Percentiles rank a stretch among this genome's conserved stretches.
Evolutionary conservation across 495 filamentous ascomycete species (phyloP).

Genomic region (Penicillium flavigenum): DNA sequence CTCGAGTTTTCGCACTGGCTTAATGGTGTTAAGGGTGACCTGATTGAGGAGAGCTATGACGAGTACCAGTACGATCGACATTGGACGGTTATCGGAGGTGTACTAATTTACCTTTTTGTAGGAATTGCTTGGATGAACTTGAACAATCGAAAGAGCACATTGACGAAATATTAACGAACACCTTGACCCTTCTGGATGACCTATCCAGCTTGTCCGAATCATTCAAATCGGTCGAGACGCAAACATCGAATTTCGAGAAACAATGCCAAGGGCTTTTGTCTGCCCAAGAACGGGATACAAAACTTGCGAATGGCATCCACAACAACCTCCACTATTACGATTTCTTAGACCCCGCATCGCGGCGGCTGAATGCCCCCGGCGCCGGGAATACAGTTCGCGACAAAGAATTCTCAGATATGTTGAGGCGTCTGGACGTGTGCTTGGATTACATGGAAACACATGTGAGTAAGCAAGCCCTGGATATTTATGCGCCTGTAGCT

Average conservation of each 20-base stretch:
- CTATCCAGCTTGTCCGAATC: constrained; percentile 75
- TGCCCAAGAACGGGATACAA: constrained; percentile 73
- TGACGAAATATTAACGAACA: constrained; percentile 72
- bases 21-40: constrained; percentile 57
- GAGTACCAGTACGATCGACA: constrained; percentile 69
- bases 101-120: constrained; percentile 29
- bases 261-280: constrained; percentile 83
- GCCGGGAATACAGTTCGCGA: constrained; percentile 78
- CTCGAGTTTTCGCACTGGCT: constrained; percentile 64
- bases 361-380: constrained; percentile 86
- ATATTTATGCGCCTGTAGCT: constrained; percentile 1
- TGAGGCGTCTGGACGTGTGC: constrained; percentile 81
- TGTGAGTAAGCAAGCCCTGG: constrained; percentile 47
- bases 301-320: constrained; percentile 75
- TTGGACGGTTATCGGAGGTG: constrained; percentile 1
- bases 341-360: constrained; percentile 86
- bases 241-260: constrained; percentile 86
- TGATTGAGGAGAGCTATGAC: constrained; percentile 78
- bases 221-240: constrained; percentile 80
- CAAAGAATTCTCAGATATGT: constrained; percentile 79
- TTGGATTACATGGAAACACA: constrained; percentile 85
- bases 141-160: constrained; percentile 75
- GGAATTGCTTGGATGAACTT: constrained; percentile 76
- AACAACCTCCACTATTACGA: constrained; percentile 87
- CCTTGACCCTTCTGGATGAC: constrained; percentile 67